Conservation (phyloP, 2,329 filamentous ascomycete species). For the Alternaria brassicae region DNA sequence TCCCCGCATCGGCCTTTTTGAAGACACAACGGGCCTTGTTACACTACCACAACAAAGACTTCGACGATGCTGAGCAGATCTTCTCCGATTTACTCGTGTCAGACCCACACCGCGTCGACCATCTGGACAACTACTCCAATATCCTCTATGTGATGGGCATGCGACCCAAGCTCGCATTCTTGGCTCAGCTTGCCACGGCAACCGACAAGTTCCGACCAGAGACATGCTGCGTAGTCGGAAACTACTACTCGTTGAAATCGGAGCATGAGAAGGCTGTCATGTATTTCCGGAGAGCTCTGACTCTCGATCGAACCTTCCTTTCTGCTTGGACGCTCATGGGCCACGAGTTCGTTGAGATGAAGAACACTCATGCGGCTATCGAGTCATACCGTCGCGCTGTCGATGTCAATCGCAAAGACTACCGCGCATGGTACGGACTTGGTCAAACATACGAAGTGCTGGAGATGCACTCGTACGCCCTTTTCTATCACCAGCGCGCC, state of each 20-base stretch:
- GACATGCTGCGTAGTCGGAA: constrained; percentile 94
- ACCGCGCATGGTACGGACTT: constrained; percentile 96
- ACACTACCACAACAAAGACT: constrained; percentile 87
- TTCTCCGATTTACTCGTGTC: constrained; percentile 74
- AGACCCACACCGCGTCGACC: constrained; percentile 77
- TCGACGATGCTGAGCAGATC: constrained; percentile 68
- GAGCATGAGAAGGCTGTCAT: constrained; percentile 98
- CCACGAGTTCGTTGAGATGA: constrained; percentile 97
- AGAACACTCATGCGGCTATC: constrained; percentile 97
- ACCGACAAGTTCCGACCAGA: constrained; percentile 97
- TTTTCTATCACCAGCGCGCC: constrained; percentile 98
- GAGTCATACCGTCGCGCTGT: constrained; percentile 95
- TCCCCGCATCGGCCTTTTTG: constrained; percentile 87
- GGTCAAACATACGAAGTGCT: constrained; percentile 97
- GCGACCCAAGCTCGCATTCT: constrained; percentile 86
- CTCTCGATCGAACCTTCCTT: constrained; percentile 86
- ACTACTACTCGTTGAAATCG: constrained; percentile 94
- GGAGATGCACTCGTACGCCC: constrained; percentile 95
- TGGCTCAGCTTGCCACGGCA: constrained; percentile 87
- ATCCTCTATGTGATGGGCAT: constrained; percentile 93
- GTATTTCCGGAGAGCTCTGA: constrained; percentile 93
- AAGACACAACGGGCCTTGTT: constrained; percentile 88
- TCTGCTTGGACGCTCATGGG: constrained; percentile 99
- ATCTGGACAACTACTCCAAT: constrained; percentile 94
- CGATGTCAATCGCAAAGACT: constrained; percentile 94